Evolutionary conservation across 306 rosid species (phyloP), one percentile per base, ranked within the genome.

Genomic region (Acacia crassicarpa): DNA sequence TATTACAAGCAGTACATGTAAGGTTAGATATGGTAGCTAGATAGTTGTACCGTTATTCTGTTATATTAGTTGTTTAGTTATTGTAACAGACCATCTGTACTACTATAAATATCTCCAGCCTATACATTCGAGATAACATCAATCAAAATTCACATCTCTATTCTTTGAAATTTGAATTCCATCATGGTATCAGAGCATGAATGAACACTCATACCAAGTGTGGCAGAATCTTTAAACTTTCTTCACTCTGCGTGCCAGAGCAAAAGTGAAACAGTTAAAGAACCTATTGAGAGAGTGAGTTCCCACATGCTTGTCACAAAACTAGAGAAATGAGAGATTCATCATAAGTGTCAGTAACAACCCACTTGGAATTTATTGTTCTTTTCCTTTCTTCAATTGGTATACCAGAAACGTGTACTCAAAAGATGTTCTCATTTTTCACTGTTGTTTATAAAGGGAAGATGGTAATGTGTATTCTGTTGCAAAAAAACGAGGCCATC

Each of bases 211-310:
- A 49, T 49, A 1, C 8, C 56, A 4, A 49, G 56, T 49, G 56
- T 16, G 8, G 8, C 56, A 49, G 56, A 49, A 49, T 14, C 19
- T 49, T 14, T 49, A 16, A 49, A 12, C 56, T 15, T 49, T 49
- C 56, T 49, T 16, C 56, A 16, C 56, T 49, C 20, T 16, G 20
- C 56, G 16, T 49, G 15, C 1, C 8, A 16, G 56, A 15, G 56
- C 20, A 7, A 14, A 14, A 16, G 56, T 15, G 56, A 49, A 49
- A 49, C 56, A 15, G 8, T 49, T 49, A 49, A 25, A 66, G 69
- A 77, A 62, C 61, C 41, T 77, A 43, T 77, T 17, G 72, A 7
- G 13, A 65, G 20, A 78, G 49, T 46, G 45, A 76, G 30, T 62
- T 27, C 70, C 78, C 33, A 35, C 15, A 41, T 5, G 8, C n/a